A percentile compares a stretch with the other conserved stretches of the same genome.
Conservation (phyloP, 257 asterid species). For the Capsicum pubescens region DNA sequence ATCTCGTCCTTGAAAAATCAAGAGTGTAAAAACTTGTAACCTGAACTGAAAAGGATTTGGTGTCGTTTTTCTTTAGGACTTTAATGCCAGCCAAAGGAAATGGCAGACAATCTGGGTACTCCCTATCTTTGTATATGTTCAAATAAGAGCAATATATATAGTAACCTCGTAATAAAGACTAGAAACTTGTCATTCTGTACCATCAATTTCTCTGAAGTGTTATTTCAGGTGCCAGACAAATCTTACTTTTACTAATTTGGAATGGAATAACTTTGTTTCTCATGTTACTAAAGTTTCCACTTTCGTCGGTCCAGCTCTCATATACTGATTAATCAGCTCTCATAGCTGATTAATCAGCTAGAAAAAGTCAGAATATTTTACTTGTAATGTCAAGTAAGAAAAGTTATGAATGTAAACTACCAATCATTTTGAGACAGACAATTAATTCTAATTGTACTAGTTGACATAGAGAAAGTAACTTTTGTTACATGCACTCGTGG, state of each 20-base stretch:
- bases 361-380: neutral
- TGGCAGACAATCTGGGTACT: neutral
- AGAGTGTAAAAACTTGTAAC: neutral
- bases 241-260: neutral
- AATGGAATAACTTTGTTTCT: neutral
- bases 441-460: neutral
- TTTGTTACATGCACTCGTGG: neutral
- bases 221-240: neutral
- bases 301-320: neutral
- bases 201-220: neutral
- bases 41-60: no score
- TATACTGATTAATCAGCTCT: no score
- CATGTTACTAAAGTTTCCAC: neutral
- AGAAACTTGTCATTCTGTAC: no score
- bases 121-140: neutral
- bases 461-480: neutral
- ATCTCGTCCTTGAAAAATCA: no score
- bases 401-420: neutral
- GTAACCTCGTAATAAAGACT: no score
- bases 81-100: neutral
- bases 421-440: neutral
- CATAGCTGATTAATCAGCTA: neutral
- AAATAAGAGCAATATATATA: neutral
- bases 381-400: neutral
- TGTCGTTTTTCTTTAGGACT: neutral